phyloP scores from a whole-genome alignment of 768 basidiomycete species.

The Daedaleopsis sinensis region DNA sequence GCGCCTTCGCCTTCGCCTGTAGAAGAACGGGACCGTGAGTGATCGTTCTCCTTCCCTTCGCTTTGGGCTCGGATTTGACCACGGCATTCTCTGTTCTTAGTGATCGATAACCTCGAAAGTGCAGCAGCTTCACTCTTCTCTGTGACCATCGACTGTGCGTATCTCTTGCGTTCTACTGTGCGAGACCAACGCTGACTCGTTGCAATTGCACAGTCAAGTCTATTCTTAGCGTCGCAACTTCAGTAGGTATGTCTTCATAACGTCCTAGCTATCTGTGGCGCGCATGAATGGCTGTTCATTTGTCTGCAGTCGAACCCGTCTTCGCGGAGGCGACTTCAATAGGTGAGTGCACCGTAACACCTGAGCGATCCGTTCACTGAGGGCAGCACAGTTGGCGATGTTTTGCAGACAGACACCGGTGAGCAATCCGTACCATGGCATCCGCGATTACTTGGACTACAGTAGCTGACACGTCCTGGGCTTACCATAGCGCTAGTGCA shows the following conservation, averaged over 20 bases:
- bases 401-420: constrained; percentile 1
- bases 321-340: constrained; percentile 5
- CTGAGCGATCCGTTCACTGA: not conserved
- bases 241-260: not conserved
- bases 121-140: constrained; percentile 1
- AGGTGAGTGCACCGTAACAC: not conserved
- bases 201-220: not conserved
- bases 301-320: not conserved
- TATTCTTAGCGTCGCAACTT: not conserved
- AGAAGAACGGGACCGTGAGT: constrained; percentile 9
- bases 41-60: not conserved
- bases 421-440: not conserved
- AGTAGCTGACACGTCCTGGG: not conserved
- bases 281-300: too few species aligned
- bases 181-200: not conserved
- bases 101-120: constrained; percentile 1
- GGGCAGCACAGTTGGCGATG: not conserved
- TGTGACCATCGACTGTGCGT: constrained; percentile 7
- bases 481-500: not conserved
- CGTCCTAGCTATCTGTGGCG: too few species aligned
- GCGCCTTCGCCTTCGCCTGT: constrained; percentile 4
- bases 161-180: not conserved
- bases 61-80: not conserved
- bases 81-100: not conserved
- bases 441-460: too few species aligned